Base-by-base conservation (phyloP, 202 grass and related monocot genomes). In the Hordeum pubiflorum region DNA sequence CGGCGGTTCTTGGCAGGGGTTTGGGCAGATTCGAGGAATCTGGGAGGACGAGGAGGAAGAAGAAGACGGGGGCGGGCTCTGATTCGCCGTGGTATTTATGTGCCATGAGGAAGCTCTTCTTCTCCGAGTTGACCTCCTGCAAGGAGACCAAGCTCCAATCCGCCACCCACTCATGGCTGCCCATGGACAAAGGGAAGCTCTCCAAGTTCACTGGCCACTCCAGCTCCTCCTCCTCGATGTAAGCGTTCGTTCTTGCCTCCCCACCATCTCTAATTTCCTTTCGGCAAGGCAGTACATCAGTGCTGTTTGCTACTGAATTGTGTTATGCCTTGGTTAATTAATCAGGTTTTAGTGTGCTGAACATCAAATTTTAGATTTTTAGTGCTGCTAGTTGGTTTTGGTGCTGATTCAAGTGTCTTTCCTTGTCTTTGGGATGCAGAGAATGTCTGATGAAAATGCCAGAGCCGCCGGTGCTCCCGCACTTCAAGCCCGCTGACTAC, bases 71-170 rank as follows among this genome's bases (percentile, higher is more conserved):
- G 26, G 14, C 17, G 20, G 81, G 69, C 20, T 50, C 79, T 82
- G 88, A 77, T 81, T 84, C 33, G 72, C 24, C 32, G 58, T 93
- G 82, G 82, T 87, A 89, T 60, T 60, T 60, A 60, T 89, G 84
- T 83, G 85, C 77, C 81, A 99, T 99, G 95, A 94, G 92, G 90
- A 97, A 94, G 84, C 84, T 97, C 75, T 97, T 97, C 83, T 90
- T 91, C 84, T 91, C 94, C 69, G 92, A 94, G 72, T 85, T 89
- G 33, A 75, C 84, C 71, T 87, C 84, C 78, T 94, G 79, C 79
- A 94, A 92, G 82, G 95, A 94, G 83, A 94, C 95, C 41, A 90
- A 94, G 84, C 83, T 97, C 43, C 94, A 92, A 29, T 81, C 83
- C 24, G 87, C 93, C 64, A 85, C 90, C 57, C 92, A 94, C 70